Percentiles rank a stretch among this genome's conserved stretches.
Evolutionary conservation across 371 early-diverging fungal genomes (phyloP).

Genomic region (Syncephalis plumigaleata): DNA sequence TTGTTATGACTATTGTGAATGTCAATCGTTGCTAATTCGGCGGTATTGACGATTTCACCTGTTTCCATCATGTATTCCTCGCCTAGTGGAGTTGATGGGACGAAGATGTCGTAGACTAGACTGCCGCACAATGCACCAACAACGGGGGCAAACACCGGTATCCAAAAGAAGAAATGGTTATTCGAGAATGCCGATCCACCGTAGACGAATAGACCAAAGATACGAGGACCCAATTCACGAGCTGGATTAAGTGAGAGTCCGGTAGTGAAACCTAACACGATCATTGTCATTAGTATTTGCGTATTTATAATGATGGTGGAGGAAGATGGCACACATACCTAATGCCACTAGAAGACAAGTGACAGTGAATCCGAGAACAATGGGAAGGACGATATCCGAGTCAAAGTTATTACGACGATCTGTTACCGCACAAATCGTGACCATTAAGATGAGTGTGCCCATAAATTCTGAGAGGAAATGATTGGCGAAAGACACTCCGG

Average conservation of each 20-base stretch:
- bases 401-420: conserved; percentile 29
- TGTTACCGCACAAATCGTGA: conserved; percentile 47
- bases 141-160: conserved; percentile 63
- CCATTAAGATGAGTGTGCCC: conserved; percentile 51
- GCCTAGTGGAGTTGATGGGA: background rate
- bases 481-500: conserved; percentile 34
- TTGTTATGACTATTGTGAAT: too few relatives aligned
- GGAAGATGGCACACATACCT: too few relatives aligned
- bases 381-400: background rate
- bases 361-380: conserved; percentile 31
- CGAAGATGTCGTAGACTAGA: conserved; percentile 25
- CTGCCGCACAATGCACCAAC: conserved; percentile 54
- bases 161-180: conserved; percentile 47
- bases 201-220: conserved; percentile 45
- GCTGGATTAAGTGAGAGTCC: conserved; percentile 77
- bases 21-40: too few relatives aligned
- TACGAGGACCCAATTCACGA: conserved; percentile 74
- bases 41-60: too few relatives aligned
- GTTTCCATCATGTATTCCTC: background rate
- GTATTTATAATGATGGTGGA: too few relatives aligned
- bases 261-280: conserved; percentile 51
- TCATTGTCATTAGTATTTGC: conserved; percentile 15
- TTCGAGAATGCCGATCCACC: conserved; percentile 47
- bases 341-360: conserved; percentile 17
- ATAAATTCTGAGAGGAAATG: conserved; percentile 48